These are phyloP conservation scores for Cryptococcus maquisensis DNA, from an alignment of 1,284 basidiomycete genomes.

Conservation along the genomic window DNA sequence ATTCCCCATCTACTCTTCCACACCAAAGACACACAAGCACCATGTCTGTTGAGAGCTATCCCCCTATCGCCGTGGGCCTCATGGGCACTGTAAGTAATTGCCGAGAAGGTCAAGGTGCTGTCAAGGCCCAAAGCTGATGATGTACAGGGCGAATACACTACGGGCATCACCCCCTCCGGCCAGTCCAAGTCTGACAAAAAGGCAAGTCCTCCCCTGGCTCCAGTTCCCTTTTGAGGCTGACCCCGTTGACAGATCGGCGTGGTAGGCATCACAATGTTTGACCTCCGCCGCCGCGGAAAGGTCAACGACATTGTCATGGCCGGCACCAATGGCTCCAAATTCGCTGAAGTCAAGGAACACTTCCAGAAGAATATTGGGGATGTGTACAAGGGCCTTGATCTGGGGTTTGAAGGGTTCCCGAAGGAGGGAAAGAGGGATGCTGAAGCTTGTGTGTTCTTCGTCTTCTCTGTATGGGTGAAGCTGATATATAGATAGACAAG, in stretches of 20 bases:
- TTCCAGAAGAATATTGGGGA: slow-evolving; percentile 75
- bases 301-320: slow-evolving; percentile 53
- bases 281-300: slow-evolving; percentile 79
- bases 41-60: slow-evolving; percentile 22
- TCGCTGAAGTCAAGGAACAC: slow-evolving; percentile 75
- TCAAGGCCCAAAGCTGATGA: slow-evolving; percentile 3
- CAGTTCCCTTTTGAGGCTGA: background rate
- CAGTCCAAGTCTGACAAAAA: slow-evolving; percentile 93
- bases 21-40: background rate
- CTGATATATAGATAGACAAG: slow-evolving; percentile 59
- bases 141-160: slow-evolving; percentile 66
- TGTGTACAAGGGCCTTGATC: slow-evolving; percentile 74
- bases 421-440: slow-evolving; percentile 64
- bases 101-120: background rate
- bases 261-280: slow-evolving; percentile 83
- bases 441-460: slow-evolving; percentile 67
- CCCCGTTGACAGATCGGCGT: slow-evolving; percentile 58
- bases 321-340: slow-evolving; percentile 57
- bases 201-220: slow-evolving; percentile 48
- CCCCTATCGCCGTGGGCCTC: slow-evolving; percentile 43
- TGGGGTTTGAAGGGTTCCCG: slow-evolving; percentile 73
- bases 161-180: slow-evolving; percentile 85
- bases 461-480: background rate
- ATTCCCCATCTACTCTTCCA: background rate
- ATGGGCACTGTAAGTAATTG: slow-evolving; percentile 45